Conservation (phyloP, 1,139 yeast species). For the Spathaspora jeffriesii region DNA sequence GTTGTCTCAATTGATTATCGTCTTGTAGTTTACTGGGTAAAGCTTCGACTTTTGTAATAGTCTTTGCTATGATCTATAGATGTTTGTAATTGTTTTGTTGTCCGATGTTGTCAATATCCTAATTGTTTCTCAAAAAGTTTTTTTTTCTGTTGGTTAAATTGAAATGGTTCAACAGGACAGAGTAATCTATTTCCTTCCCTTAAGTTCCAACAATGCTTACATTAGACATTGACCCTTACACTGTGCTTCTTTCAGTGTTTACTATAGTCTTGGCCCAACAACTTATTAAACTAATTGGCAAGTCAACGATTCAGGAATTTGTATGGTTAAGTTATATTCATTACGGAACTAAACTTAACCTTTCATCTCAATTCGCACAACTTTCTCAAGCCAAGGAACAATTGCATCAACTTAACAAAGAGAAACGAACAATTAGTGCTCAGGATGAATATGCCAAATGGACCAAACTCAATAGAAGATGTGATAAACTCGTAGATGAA, state of each 20-base stretch:
- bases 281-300: conserved; percentile 33
- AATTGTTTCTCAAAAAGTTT: neutral
- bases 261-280: conserved; percentile 33
- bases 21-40: too few species aligned
- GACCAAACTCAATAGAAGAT: conserved; percentile 85
- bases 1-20: neutral
- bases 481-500: conserved; percentile 58
- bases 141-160: neutral
- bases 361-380: conserved; percentile 20
- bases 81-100: too few species aligned
- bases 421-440: conserved; percentile 69
- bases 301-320: conserved; percentile 29
- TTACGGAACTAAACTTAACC: conserved; percentile 33
- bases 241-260: conserved; percentile 27
- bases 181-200: neutral
- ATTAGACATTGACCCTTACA: conserved; percentile 31
- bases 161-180: neutral
- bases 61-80: too few species aligned
- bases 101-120: neutral
- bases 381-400: conserved; percentile 44
- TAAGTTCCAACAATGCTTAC: conserved; percentile 3
- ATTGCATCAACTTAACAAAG: conserved; percentile 46
- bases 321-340: conserved; percentile 43
- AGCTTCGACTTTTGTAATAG: too few species aligned
- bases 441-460: conserved; percentile 95